phyloP scores from a whole-genome alignment of 2,329 filamentous ascomycete species.

The Talaromyces sp. region DNA sequence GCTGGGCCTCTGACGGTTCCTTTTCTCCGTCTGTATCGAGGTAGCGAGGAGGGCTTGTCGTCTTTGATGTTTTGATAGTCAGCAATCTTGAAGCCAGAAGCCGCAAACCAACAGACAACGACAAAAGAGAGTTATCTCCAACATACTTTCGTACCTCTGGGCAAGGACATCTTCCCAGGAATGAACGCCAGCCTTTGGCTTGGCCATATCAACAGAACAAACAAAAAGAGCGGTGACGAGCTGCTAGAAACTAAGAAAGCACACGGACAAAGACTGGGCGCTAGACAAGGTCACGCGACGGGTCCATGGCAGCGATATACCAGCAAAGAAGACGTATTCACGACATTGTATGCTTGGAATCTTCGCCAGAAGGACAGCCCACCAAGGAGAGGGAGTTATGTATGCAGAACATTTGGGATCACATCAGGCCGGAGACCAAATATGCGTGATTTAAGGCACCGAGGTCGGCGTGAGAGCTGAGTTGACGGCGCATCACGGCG shows the following conservation, averaged over 20 bases:
- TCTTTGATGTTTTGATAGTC: conserved; percentile 5
- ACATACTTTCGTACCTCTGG: conserved; percentile 35
- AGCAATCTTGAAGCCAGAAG: background rate
- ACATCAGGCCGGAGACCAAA: background rate
- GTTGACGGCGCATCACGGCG: background rate
- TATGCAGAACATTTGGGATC: background rate
- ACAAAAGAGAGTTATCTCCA: background rate
- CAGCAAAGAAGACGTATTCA: background rate
- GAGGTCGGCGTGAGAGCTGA: background rate
- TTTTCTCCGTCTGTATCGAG: conserved; percentile 12
- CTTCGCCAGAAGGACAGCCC: background rate
- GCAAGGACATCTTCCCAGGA: conserved; percentile 37
- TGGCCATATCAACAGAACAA: conserved; percentile 22
- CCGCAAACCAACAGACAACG: no score
- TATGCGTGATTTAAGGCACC: background rate
- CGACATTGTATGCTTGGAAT: background rate
- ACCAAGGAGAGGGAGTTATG: background rate
- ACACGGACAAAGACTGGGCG: background rate
- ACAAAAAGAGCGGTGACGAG: background rate
- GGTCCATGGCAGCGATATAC: background rate
- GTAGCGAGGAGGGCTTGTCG: conserved; percentile 12
- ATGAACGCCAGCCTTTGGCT: conserved; percentile 31
- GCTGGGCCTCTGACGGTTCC: conserved; percentile 7
- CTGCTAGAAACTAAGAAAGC: background rate
- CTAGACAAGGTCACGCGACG: background rate